Conservation (phyloP, 2,329 filamentous ascomycete species). For the Penicillium sp. region DNA sequence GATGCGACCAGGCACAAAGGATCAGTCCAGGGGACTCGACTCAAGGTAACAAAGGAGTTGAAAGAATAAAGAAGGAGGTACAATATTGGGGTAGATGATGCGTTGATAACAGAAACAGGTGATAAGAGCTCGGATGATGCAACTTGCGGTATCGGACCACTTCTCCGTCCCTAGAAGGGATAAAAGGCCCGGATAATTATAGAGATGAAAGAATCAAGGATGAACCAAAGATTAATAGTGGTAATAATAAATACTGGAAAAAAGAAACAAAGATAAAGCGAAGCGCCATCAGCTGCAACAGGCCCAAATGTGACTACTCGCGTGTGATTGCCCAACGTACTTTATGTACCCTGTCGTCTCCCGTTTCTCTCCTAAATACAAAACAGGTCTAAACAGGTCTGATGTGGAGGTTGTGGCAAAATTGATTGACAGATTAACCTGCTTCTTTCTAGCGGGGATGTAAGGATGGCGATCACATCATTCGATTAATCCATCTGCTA, state of each 20-base stretch:
- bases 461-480: slow-evolving; percentile 8
- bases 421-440: slow-evolving; percentile 6
- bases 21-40: not conserved
- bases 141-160: slow-evolving; percentile 17
- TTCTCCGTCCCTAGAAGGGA: not conserved
- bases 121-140: slow-evolving; percentile 15
- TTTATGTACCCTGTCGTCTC: not conserved
- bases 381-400: slow-evolving; percentile 6
- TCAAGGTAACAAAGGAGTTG: not conserved
- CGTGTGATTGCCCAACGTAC: slow-evolving; percentile 11
- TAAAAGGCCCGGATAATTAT: not conserved
- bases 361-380: not conserved
- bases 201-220: not conserved
- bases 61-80: slow-evolving; percentile 3
- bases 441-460: not conserved
- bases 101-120: slow-evolving; percentile 16
- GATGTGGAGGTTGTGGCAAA: slow-evolving; percentile 16
- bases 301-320: slow-evolving; percentile 16
- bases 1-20: slow-evolving; percentile 8
- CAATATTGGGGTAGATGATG: slow-evolving; percentile 12
- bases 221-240: no score
- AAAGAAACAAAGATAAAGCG: not conserved
- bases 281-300: not conserved
- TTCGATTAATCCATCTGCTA: not conserved
- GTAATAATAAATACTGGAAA: not conserved